Evolutionary conservation across 2,329 filamentous ascomycete genomes (phyloP).

Genomic region (Colletotrichum liriopes): DNA sequence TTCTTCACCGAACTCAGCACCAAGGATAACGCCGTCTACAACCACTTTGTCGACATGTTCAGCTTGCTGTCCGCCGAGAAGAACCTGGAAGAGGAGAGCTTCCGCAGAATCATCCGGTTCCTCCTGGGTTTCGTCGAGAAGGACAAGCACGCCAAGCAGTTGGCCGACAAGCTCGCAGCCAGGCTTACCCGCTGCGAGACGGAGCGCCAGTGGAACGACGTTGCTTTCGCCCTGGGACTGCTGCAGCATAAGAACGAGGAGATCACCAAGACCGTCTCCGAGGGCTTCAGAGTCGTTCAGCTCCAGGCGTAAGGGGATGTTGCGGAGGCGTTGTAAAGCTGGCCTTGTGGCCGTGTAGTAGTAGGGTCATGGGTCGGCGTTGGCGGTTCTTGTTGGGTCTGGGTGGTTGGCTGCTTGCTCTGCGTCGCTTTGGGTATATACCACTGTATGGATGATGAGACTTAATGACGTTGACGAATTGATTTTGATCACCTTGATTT

Average conservation of each 20-base stretch:
- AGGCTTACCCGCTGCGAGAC: conserved; percentile 88
- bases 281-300: conserved; percentile 83
- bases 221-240: conserved; percentile 90
- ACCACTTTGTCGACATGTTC: conserved; percentile 99
- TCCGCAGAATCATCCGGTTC: conserved; percentile 92
- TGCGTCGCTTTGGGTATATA: conserved; percentile 38
- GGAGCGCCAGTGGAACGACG: conserved; percentile 97
- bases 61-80: conserved; percentile 88
- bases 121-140: conserved; percentile 97
- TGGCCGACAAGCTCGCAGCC: conserved; percentile 92
- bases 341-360: conserved; percentile 32
- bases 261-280: conserved; percentile 81
- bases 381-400: conserved; percentile 33
- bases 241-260: conserved; percentile 95
- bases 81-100: conserved; percentile 85
- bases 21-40: conserved; percentile 99
- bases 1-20: conserved; percentile 98
- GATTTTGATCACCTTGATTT: conserved; percentile 1
- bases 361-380: conserved; percentile 37
- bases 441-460: conserved; percentile 39
- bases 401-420: conserved; percentile 29
- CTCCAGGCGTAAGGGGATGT: conserved; percentile 64
- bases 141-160: conserved; percentile 97
- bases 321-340: conserved; percentile 4
- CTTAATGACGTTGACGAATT: conserved; percentile 41